Conservation (phyloP, 306 rosid genomes). For the Begonia loranthoides region DNA sequence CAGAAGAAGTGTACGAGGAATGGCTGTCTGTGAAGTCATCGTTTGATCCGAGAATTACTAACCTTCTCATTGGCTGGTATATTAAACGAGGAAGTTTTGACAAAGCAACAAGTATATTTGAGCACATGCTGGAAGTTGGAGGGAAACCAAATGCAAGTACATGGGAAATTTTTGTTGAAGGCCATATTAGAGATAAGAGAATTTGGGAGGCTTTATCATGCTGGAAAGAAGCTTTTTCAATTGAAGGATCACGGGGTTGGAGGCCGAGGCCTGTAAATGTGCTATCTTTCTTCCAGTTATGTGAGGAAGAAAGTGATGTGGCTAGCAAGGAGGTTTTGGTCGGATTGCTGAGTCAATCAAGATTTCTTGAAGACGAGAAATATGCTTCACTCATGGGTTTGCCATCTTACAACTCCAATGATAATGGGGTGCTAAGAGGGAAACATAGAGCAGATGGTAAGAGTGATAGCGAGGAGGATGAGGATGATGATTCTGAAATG, state of each 20-base stretch:
- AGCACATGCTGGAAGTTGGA: slow-evolving; percentile 45
- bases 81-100: slow-evolving; percentile 35
- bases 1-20: slow-evolving; percentile 59
- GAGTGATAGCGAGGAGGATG: slow-evolving; percentile 13
- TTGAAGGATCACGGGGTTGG: slow-evolving; percentile 51
- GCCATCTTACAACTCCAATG: slow-evolving; percentile 14
- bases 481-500: slow-evolving; percentile 37
- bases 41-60: slow-evolving; percentile 76
- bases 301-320: slow-evolving; percentile 36
- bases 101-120: slow-evolving; percentile 41
- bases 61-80: slow-evolving; percentile 53
- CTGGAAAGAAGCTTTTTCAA: slow-evolving; percentile 64
- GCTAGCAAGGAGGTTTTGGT: slow-evolving; percentile 36
- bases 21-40: slow-evolving; percentile 52
- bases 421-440: too few relatives aligned
- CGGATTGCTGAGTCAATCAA: slow-evolving; percentile 45
- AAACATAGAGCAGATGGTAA: slow-evolving; percentile 10
- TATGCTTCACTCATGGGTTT: slow-evolving; percentile 51
- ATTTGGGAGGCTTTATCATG: slow-evolving; percentile 46
- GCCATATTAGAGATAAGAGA: slow-evolving; percentile 36
- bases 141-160: slow-evolving; percentile 69
- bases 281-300: slow-evolving; percentile 37
- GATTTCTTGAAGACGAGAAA: slow-evolving; percentile 20
- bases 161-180: slow-evolving; percentile 70
- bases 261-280: slow-evolving; percentile 47